These are phyloP conservation scores for Phialophora verrucosa DNA, from an alignment of 2,329 filamentous ascomycete species.

Conservation along the genomic window DNA sequence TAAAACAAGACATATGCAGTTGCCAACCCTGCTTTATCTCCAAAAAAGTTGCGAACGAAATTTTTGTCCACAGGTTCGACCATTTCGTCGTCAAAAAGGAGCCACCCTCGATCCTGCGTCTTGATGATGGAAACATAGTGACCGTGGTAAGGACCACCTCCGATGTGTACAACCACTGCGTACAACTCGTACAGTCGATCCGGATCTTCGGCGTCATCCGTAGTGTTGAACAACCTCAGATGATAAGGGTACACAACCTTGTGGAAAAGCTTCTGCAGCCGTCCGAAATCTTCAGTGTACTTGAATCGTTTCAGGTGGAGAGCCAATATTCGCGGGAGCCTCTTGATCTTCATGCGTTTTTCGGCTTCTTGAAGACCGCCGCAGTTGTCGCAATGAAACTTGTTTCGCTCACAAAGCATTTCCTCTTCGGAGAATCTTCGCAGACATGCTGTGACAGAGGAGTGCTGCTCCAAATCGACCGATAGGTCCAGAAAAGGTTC, in stretches of 20 bases:
- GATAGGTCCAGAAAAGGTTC: slow-evolving; percentile 96
- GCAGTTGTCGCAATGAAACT: slow-evolving; percentile 98
- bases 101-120: slow-evolving; percentile 92
- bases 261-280: slow-evolving; percentile 95
- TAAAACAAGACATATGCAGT: slow-evolving; percentile 98
- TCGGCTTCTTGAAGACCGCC: slow-evolving; percentile 96
- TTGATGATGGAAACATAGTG: slow-evolving; percentile 99
- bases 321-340: slow-evolving; percentile 86
- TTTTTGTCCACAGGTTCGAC: slow-evolving; percentile 97
- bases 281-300: slow-evolving; percentile 93
- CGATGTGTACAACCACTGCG: slow-evolving; percentile 95
- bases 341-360: slow-evolving; percentile 99
- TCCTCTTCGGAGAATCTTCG: slow-evolving; percentile 97
- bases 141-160: slow-evolving; percentile 93
- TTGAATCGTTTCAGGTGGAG: slow-evolving; percentile 97
- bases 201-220: slow-evolving; percentile 89
- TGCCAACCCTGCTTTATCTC: slow-evolving; percentile 85
- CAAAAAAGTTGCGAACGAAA: slow-evolving; percentile 96
- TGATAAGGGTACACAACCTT: slow-evolving; percentile 97
- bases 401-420: slow-evolving; percentile 97
- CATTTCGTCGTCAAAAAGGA: slow-evolving; percentile 97
- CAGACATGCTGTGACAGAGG: slow-evolving; percentile 93
- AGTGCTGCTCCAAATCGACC: slow-evolving; percentile 92
- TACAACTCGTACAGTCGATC: slow-evolving; percentile 96
- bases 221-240: slow-evolving; percentile 95